Percentiles rank a stretch among this genome's conserved stretches.
These are phyloP conservation scores for Yarrowia porcina DNA, from an alignment of 805 yeast genomes.

Conservation along the genomic window DNA sequence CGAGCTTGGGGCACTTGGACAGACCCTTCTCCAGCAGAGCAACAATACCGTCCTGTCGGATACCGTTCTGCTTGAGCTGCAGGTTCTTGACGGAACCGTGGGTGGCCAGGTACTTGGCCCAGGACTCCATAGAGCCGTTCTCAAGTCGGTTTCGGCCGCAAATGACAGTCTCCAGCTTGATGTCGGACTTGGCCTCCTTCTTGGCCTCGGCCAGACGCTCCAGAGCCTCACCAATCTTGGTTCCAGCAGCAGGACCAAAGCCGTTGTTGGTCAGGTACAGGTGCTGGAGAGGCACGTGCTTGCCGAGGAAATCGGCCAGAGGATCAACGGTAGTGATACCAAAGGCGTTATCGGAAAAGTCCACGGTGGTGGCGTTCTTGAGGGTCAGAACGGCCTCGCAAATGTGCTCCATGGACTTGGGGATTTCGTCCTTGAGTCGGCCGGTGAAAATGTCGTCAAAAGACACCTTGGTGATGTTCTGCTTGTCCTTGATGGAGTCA, in stretches of 20 bases:
- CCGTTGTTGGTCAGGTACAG: constrained; percentile 91
- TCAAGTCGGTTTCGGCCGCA: constrained; percentile 98
- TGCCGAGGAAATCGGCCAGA: constrained; percentile 69
- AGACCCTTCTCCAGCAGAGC: constrained; percentile 72
- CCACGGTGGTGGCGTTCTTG: constrained; percentile 65
- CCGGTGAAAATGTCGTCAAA: constrained; percentile 95
- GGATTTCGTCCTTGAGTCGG: constrained; percentile 90
- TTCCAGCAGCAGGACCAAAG: constrained; percentile 97
- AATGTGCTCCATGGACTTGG: constrained; percentile 68
- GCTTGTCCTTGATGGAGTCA: constrained; percentile 44
- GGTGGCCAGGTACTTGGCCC: constrained; percentile 79
- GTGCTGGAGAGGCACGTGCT: constrained; percentile 78
- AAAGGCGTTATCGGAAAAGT: constrained; percentile 92
- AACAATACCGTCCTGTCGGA: constrained; percentile 87
- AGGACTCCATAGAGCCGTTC: constrained; percentile 83
- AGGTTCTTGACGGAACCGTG: constrained; percentile 71
- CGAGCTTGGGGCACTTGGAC: constrained; percentile 54
- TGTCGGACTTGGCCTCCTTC: constrained; percentile 44
- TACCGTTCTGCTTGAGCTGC: constrained; percentile 92
- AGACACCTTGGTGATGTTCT: constrained; percentile 16
- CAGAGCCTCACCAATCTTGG: constrained; percentile 84
- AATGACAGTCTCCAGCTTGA: constrained; percentile 73
- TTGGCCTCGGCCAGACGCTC: constrained; percentile 68
- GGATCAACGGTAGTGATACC: constrained; percentile 95
- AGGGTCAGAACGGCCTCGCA: constrained; percentile 71